Conservation (phyloP, 1,284 basidiomycete genomes). For the Peniophora sp. region DNA sequence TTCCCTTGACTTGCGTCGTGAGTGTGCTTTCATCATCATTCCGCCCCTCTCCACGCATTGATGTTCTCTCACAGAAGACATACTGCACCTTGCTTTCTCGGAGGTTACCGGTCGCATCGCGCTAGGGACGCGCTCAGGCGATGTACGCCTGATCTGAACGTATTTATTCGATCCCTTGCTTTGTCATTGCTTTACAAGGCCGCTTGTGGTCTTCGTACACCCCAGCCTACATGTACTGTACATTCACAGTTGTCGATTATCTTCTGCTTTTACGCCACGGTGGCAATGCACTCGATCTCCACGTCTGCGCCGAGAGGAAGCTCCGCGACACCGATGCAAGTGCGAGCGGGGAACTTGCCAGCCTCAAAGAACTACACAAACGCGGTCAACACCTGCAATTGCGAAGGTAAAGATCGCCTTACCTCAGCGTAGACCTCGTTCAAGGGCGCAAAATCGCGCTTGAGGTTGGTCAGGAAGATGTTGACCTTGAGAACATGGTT, state of each 20-base stretch:
- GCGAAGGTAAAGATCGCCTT: constrained; percentile 4
- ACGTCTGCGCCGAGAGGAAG: constrained; percentile 55
- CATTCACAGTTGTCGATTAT: background rate
- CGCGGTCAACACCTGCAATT: background rate
- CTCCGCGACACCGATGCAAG: constrained; percentile 55
- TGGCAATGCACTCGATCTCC: constrained; percentile 61
- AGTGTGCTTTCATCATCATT: too few relatives aligned
- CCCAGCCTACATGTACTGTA: background rate
- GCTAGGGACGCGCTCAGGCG: constrained; percentile 36
- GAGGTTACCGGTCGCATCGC: constrained; percentile 37
- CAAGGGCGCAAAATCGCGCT: constrained; percentile 42
- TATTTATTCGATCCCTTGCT: background rate
- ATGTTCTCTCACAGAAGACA: constrained; percentile 28
- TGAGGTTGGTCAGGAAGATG: constrained; percentile 47
- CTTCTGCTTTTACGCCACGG: constrained; percentile 20
- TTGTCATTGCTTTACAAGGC: background rate
- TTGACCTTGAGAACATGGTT: constrained; percentile 56
- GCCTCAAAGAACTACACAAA: constrained; percentile 41
- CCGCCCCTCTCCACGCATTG: background rate
- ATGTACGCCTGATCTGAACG: constrained; percentile 18
- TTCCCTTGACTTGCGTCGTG: constrained; percentile 45
- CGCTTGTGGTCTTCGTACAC: background rate
- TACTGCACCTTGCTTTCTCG: constrained; percentile 37
- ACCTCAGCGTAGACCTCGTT: constrained; percentile 48
- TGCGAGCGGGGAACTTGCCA: constrained; percentile 31